phyloP scores from a whole-genome alignment of 169 alveolate genomes.

The Cryptosporidium ubiquitum region DNA sequence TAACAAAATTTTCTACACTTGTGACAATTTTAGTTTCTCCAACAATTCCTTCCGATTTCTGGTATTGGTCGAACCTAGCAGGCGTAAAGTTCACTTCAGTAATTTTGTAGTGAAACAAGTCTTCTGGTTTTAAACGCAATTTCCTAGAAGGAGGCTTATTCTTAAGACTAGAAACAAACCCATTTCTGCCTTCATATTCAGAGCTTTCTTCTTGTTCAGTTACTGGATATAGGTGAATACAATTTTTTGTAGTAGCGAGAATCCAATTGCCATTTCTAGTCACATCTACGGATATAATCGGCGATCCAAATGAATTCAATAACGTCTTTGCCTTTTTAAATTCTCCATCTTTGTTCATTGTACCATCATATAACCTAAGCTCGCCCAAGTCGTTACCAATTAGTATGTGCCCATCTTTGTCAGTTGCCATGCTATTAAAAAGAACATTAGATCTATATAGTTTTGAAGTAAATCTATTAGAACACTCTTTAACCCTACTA shows the following conservation, averaged over 20 bases:
- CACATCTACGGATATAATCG: conserved; percentile 77
- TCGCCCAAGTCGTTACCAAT: conserved; percentile 78
- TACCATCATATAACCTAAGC: conserved; percentile 81
- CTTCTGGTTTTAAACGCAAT: conserved; percentile 79
- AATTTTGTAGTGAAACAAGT: conserved; percentile 78
- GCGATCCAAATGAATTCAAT: conserved; percentile 75
- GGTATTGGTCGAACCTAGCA: conserved; percentile 83
- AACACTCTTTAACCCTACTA: conserved; percentile 75
- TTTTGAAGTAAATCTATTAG: conserved; percentile 73
- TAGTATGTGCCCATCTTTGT: conserved; percentile 77
- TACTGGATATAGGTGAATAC: conserved; percentile 81
- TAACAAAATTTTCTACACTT: conserved; percentile 77
- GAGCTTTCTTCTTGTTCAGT: conserved; percentile 52
- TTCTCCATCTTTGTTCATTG: conserved; percentile 76
- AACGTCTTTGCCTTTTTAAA: conserved; percentile 79
- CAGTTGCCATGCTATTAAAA: conserved; percentile 78
- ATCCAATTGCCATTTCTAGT: conserved; percentile 84
- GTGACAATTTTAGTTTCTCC: conserved; percentile 79
- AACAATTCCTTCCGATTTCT: conserved; percentile 53
- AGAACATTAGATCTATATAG: conserved; percentile 75
- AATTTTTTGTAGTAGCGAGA: conserved; percentile 81
- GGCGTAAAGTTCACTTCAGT: conserved; percentile 79
- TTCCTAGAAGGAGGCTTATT: conserved; percentile 82
- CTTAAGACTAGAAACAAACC: conserved; percentile 75
- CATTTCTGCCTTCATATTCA: conserved; percentile 74